phyloP scores from a whole-genome alignment of 148 eudicot species.

The Mesembryanthemum crystallinum region DNA sequence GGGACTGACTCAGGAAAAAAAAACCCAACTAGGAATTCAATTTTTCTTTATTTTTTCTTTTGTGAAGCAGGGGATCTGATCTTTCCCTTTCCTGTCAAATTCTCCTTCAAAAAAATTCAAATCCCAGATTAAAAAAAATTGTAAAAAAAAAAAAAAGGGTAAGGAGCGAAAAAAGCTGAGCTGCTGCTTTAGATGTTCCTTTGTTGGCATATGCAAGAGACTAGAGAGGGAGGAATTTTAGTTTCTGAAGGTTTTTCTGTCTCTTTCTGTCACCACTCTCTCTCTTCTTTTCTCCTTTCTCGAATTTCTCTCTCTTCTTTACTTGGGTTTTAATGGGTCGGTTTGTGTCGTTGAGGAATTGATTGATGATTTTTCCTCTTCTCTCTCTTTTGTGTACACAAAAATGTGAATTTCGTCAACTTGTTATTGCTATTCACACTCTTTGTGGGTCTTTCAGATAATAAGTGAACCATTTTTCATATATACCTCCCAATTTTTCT shows the following conservation, averaged over 20 bases:
- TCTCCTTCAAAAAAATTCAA: conserved; percentile 17
- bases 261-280: neutral
- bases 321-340: conserved; percentile 31
- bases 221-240: conserved; percentile 13
- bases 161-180: conserved; percentile 18
- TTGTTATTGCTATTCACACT: conserved; percentile 26
- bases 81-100: conserved; percentile 43
- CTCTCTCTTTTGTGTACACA: too few relatives aligned
- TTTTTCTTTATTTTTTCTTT: conserved; percentile 8
- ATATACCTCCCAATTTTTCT: neutral
- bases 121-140: neutral
- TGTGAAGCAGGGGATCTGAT: conserved; percentile 32
- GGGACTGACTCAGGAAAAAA: neutral
- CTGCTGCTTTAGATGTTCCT: conserved; percentile 30
- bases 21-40: neutral
- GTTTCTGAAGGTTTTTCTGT: conserved; percentile 20
- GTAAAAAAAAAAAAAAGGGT: neutral
- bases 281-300: neutral
- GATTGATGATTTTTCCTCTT: neutral
- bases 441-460: conserved; percentile 21
- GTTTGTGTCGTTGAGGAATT: conserved; percentile 40
- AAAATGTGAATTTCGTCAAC: conserved; percentile 33
- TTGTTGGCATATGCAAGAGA: conserved; percentile 25
- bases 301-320: neutral
- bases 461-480: neutral